A percentile compares a stretch with the other conserved stretches of the same genome.
phyloP scores from a whole-genome alignment of 352 stramenopile genomes.

The Phytophthora constricta region DNA sequence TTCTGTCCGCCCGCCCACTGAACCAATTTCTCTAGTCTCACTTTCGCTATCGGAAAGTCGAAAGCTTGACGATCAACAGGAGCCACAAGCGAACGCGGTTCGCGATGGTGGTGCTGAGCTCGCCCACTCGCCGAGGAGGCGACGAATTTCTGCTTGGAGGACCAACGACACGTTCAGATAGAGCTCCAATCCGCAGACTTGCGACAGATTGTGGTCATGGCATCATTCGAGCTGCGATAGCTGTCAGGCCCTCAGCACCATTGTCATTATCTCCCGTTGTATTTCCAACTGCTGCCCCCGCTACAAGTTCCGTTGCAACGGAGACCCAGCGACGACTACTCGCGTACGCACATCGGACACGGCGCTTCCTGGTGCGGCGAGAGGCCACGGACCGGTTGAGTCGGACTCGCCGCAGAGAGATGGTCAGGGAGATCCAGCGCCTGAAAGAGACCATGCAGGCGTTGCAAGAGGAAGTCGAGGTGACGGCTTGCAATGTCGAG shows the following conservation, averaged over 20 bases:
- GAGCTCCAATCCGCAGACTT: slow-evolving; percentile 11
- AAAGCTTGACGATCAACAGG: slow-evolving; percentile 16
- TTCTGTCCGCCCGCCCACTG: no score
- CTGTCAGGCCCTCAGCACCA: not conserved
- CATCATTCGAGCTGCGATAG: slow-evolving; percentile 12
- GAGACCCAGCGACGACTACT: slow-evolving; percentile 27
- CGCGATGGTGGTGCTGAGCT: slow-evolving; percentile 28
- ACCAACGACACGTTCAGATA: slow-evolving; percentile 26
- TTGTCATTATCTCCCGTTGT: not conserved
- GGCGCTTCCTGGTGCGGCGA: slow-evolving; percentile 28
- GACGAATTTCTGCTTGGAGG: slow-evolving; percentile 11
- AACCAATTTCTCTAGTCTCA: no score
- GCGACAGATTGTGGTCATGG: slow-evolving; percentile 29
- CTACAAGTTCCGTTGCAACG: not conserved
- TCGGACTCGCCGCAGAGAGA: slow-evolving; percentile 33
- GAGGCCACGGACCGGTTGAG: slow-evolving; percentile 29
- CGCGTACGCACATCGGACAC: slow-evolving; percentile 31
- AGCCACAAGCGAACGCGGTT: slow-evolving; percentile 15
- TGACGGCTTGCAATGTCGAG: slow-evolving; percentile 43
- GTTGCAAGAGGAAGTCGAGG: slow-evolving; percentile 46
- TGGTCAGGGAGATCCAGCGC: slow-evolving; percentile 45
- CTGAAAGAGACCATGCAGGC: slow-evolving; percentile 36
- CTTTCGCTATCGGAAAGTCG: not conserved
- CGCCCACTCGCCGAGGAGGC: not conserved
- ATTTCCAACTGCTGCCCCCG: not conserved